Conservation (phyloP, 768 basidiomycete genomes). For the Serendipita sp. region DNA sequence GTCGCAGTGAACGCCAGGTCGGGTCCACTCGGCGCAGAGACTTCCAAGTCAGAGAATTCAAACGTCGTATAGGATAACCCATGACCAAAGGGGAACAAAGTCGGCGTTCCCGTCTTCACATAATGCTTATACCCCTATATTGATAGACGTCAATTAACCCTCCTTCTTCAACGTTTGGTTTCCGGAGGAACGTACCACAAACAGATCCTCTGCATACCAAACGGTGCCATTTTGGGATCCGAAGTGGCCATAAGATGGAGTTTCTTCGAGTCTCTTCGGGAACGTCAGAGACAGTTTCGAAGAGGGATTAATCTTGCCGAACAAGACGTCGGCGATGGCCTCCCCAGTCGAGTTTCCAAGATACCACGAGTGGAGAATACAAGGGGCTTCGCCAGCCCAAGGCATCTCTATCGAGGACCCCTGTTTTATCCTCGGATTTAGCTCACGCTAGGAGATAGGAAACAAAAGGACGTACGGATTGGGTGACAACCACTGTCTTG, state of each 20-base stretch:
- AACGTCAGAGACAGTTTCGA: slow-evolving; percentile 42
- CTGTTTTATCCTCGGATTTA: no score
- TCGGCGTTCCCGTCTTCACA: slow-evolving; percentile 38
- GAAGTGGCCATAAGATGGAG: slow-evolving; percentile 55
- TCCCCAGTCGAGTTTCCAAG: slow-evolving; percentile 38
- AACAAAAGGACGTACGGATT: slow-evolving; percentile 24
- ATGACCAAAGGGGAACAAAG: slow-evolving; percentile 19
- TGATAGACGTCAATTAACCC: no score
- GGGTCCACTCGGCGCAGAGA: slow-evolving; percentile 5
- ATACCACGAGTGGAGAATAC: slow-evolving; percentile 13
- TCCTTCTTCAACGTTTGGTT: no score
- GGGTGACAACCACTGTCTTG: slow-evolving; percentile 41
- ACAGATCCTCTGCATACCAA: slow-evolving; percentile 52
- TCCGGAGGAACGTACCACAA: slow-evolving; percentile 32
- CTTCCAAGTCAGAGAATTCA: slow-evolving; percentile 13
- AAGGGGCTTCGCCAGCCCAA: slow-evolving; percentile 29
- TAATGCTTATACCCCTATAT: slow-evolving; percentile 72
- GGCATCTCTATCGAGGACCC: slow-evolving; percentile 36
- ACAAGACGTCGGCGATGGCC: slow-evolving; percentile 42
- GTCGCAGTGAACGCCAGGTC: slow-evolving; percentile 12
- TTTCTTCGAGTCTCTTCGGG: slow-evolving; percentile 50
- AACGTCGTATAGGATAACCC: slow-evolving; percentile 20
- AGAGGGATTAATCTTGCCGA: slow-evolving; percentile 43
- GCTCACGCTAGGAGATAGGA: background rate
- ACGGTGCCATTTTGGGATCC: slow-evolving; percentile 51